A percentile compares a stretch with the other conserved stretches of the same genome.
Conservation (phyloP, 169 alveolate genomes). For the Eimeria maxima region DNA sequence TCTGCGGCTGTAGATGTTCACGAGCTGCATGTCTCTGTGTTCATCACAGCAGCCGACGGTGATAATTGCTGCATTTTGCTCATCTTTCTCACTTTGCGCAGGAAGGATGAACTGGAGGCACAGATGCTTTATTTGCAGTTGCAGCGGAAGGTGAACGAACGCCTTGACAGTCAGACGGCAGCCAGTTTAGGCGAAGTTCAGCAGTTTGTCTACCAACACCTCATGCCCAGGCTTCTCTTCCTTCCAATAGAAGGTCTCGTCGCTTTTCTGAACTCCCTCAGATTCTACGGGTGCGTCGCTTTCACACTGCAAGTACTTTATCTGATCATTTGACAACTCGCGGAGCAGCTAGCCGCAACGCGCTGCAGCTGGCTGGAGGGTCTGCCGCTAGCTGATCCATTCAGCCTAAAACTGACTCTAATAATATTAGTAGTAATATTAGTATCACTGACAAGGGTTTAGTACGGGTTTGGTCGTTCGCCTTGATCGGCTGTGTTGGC, state of each 20-base stretch:
- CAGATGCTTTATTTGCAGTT: slow-evolving; percentile 57
- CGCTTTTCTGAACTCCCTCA: neutral
- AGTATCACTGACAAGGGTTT: too few species aligned
- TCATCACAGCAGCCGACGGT: neutral
- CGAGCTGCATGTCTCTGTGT: neutral
- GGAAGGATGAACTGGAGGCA: slow-evolving; percentile 45
- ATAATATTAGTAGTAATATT: neutral
- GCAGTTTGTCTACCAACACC: slow-evolving; percentile 14
- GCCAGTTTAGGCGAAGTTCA: slow-evolving; percentile 30
- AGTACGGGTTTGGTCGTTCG: neutral
- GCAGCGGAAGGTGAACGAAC: slow-evolving; percentile 7
- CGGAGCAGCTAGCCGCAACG: neutral
- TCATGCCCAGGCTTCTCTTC: slow-evolving; percentile 50
- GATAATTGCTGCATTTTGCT: neutral
- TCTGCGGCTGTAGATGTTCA: neutral
- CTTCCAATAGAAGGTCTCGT: slow-evolving; percentile 22
- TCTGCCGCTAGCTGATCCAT: neutral
- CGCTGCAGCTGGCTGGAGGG: neutral
- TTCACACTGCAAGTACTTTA: neutral
- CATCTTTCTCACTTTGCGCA: neutral
- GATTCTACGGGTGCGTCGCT: slow-evolving; percentile 9
- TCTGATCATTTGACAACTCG: neutral
- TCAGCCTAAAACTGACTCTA: neutral
- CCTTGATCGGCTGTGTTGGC: neutral
- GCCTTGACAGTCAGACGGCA: neutral